Base-by-base conservation (phyloP, 257 asterid genomes). In the Ligustrum vulgare region DNA sequence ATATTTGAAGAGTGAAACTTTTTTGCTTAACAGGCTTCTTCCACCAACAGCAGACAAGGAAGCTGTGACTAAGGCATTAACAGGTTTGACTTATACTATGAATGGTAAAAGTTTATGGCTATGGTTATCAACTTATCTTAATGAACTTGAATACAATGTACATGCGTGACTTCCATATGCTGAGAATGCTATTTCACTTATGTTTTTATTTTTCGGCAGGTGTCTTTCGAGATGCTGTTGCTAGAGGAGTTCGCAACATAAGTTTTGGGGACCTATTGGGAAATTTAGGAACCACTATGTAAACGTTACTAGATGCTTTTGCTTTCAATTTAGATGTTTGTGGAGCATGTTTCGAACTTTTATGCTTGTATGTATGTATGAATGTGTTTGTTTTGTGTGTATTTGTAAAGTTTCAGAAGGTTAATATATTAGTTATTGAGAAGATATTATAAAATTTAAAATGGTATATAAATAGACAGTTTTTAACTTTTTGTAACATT, bases 231-330 rank as follows among this genome's bases (percentile, higher is more conserved):
- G 81, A 84, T 83, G 97, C 98, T 75, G 89, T 94, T 43, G 87
- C 89, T 74, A 94, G 75, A 83, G 99, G 99, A 86, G 80, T 94
- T 78, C 82, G 82, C 63, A 92, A 94, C 79, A 80, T 92, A 76
- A 92, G 98, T 89, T 94, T 94, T 36, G 98, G 96, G 75, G 97
- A 94, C 85, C 96, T 94, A 84, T 90, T 88, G 41, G 95, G 90
- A 82, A 72, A 94, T 84, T 74, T 94, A 81, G 99, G 99, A 84
- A 75, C 89, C 79, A 92, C 98, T 76, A 92, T 94, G 99, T 94
- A 91, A 39, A 62, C 39, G 18, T 80, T 79, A 75, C 58, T 75
- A 51, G 54, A 51, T 28, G 69, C 75, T 77, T 82, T 77, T 76
- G n/a, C 71, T 74, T 77, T 78, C 58, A 49, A 45, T 64, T 73